Evolutionary conservation across 192 early-diverging fungal genomes (phyloP).

Genomic region (Podila clonocystis): DNA sequence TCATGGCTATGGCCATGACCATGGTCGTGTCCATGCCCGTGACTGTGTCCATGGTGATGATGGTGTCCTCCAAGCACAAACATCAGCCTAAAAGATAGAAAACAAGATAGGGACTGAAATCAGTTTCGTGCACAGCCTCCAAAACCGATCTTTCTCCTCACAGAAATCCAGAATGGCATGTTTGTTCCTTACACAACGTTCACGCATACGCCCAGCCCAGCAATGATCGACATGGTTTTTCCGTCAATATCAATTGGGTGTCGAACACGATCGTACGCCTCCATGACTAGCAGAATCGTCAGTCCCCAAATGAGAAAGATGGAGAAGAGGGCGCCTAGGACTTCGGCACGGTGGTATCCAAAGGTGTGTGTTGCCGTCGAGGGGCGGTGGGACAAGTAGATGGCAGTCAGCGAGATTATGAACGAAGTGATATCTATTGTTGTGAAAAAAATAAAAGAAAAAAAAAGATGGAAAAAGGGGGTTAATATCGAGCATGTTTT

Average conservation of each 20-base stretch:
- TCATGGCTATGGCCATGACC: constrained; percentile 47
- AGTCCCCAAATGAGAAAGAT: constrained; percentile 83
- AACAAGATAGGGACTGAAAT: constrained; percentile 1
- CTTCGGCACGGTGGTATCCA: constrained; percentile 82
- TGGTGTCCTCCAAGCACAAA: constrained; percentile 62
- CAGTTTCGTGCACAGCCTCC: constrained; percentile 6
- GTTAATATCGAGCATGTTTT: no score
- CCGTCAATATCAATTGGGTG: constrained; percentile 73
- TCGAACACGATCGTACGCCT: constrained; percentile 74
- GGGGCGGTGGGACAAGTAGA: constrained; percentile 49
- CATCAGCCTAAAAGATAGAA: constrained; percentile 48
- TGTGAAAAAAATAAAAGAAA: constrained; percentile 6
- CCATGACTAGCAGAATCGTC: constrained; percentile 71
- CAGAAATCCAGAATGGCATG: background rate
- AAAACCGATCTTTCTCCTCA: background rate
- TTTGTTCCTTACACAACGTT: constrained; percentile 69
- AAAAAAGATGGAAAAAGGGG: constrained; percentile 35
- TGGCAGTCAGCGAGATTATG: constrained; percentile 43
- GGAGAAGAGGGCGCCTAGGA: constrained; percentile 81
- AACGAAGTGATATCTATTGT: constrained; percentile 47
- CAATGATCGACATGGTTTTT: constrained; percentile 74
- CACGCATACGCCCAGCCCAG: constrained; percentile 76
- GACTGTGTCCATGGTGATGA: constrained; percentile 45
- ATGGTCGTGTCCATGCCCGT: constrained; percentile 28
- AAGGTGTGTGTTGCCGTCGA: constrained; percentile 67